Conservation (phyloP, 2,329 filamentous ascomycete genomes). For the Verticillium zaregamsianum region DNA sequence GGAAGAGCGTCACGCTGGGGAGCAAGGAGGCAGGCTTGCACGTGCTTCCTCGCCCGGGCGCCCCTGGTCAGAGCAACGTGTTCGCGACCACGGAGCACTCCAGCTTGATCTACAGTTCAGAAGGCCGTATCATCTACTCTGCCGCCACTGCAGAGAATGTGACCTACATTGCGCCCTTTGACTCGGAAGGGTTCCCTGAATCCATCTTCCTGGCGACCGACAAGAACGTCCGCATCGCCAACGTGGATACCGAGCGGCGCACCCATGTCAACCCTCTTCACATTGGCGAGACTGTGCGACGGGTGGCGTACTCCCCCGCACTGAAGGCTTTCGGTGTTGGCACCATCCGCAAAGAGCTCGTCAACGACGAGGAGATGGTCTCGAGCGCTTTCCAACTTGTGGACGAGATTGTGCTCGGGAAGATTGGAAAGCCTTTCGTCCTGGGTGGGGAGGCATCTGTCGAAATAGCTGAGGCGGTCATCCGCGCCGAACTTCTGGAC, state of each 20-base stretch:
- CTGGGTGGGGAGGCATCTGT: constrained; percentile 40
- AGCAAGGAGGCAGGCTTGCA: constrained; percentile 82
- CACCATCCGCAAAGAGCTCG: constrained; percentile 72
- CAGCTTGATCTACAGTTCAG: constrained; percentile 85
- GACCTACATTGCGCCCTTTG: constrained; percentile 75
- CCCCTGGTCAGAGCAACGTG: constrained; percentile 67
- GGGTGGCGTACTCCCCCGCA: constrained; percentile 77
- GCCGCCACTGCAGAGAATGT: constrained; percentile 88
- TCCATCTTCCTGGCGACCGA: constrained; percentile 79
- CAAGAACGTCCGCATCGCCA: constrained; percentile 70
- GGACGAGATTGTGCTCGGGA: constrained; percentile 83
- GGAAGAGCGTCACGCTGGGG: constrained; percentile 80
- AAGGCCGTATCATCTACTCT: constrained; percentile 86
- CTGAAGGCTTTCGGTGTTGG: constrained; percentile 83
- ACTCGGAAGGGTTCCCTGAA: constrained; percentile 74
- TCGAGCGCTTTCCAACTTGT: constrained; percentile 82
- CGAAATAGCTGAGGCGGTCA: constrained; percentile 82
- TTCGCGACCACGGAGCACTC: constrained; percentile 94
- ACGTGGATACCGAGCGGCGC: constrained; percentile 77
- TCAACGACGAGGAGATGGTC: constrained; percentile 68
- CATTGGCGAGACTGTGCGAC: constrained; percentile 77
- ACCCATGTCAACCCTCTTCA: constrained; percentile 82
- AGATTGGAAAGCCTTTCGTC: constrained; percentile 64
- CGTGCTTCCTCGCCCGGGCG: constrained; percentile 57
- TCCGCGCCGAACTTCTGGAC: constrained; percentile 68